phyloP scores from a whole-genome alignment of 2,329 filamentous ascomycete genomes.

The Xylariaceae sp. region DNA sequence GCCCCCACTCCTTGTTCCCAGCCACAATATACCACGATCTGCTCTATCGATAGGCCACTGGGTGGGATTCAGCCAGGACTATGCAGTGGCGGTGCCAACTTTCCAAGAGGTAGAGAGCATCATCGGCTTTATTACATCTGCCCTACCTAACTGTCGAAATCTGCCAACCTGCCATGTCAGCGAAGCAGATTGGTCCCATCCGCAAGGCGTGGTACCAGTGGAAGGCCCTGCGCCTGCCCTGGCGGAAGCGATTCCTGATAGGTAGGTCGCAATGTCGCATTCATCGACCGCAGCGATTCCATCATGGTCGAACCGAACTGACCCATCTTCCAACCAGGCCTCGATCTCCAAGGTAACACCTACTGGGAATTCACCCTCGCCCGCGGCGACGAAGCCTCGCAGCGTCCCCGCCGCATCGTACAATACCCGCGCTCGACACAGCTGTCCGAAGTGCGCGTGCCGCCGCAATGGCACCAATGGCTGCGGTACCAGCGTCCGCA shows the following conservation, averaged over 20 bases:
- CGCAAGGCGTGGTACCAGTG: slow-evolving; percentile 52
- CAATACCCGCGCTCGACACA: slow-evolving; percentile 52
- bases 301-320: too few species aligned
- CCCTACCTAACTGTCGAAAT: too few species aligned
- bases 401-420: slow-evolving; percentile 59
- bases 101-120: too few species aligned
- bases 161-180: slow-evolving; percentile 25
- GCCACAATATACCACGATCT: too few species aligned
- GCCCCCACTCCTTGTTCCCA: too few species aligned
- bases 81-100: too few species aligned
- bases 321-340: slow-evolving; percentile 36
- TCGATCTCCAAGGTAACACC: slow-evolving; percentile 62
- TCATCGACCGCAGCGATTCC: too few species aligned
- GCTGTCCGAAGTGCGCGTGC: slow-evolving; percentile 51
- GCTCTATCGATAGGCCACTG: too few species aligned
- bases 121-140: too few species aligned
- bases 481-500: slow-evolving; percentile 54
- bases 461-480: slow-evolving; percentile 66
- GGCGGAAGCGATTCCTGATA: slow-evolving; percentile 59
- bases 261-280: too few species aligned
- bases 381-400: slow-evolving; percentile 21
- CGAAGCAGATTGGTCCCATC: slow-evolving; percentile 33
- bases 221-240: slow-evolving; percentile 59
- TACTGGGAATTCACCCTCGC: slow-evolving; percentile 63
- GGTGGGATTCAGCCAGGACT: too few species aligned